Percentiles rank a stretch among this genome's conserved stretches.
Evolutionary conservation across 192 early-diverging fungal species (phyloP).

Genomic region (Mortierella antarctica): DNA sequence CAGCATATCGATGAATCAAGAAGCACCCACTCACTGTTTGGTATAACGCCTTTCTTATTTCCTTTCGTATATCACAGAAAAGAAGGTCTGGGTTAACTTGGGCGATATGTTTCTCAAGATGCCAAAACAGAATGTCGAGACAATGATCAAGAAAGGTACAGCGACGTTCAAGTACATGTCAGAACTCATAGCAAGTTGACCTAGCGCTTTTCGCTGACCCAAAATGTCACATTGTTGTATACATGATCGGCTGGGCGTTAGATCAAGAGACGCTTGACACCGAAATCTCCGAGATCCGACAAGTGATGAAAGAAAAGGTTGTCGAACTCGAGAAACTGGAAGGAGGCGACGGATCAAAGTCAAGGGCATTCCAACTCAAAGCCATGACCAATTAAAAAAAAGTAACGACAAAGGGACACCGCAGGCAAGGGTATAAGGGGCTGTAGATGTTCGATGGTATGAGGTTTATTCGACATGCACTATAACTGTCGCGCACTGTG

Average conservation of each 20-base stretch:
- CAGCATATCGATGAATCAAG: background rate
- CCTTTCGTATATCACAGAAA: constrained; percentile 39
- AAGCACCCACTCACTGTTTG: background rate
- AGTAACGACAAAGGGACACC: background rate
- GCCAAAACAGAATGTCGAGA: constrained; percentile 60
- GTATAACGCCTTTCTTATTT: background rate
- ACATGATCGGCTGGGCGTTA: constrained; percentile 5
- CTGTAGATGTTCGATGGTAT: background rate
- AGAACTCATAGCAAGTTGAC: background rate
- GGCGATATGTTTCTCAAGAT: constrained; percentile 71
- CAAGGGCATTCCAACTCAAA: constrained; percentile 58
- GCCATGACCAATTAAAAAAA: constrained; percentile 33
- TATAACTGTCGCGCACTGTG: background rate
- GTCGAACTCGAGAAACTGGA: constrained; percentile 60
- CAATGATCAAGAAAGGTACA: constrained; percentile 66
- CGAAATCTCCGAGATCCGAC: constrained; percentile 57
- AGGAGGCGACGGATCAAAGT: constrained; percentile 55
- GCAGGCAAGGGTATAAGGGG: background rate
- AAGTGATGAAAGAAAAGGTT: constrained; percentile 57
- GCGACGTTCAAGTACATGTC: background rate
- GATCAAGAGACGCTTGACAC: constrained; percentile 62
- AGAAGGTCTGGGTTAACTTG: constrained; percentile 67
- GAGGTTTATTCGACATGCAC: background rate
- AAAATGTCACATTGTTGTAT: background rate
- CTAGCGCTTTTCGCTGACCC: background rate